Evolutionary conservation across 108 stramenopile genomes (phyloP).

Genomic region (Fistulifera pelliculosa): DNA sequence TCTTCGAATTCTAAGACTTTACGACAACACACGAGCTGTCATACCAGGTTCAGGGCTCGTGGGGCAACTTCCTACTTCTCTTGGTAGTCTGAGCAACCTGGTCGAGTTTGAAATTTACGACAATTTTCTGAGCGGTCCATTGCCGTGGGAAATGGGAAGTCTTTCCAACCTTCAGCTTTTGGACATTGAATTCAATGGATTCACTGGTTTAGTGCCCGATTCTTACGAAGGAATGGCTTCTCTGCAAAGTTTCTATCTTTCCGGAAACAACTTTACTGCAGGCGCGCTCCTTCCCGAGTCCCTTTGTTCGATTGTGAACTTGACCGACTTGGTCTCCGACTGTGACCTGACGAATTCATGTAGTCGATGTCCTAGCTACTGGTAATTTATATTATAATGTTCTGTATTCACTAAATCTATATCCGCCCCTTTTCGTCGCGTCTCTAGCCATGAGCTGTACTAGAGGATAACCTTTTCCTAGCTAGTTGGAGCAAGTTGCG

Average conservation of each 20-base stretch:
- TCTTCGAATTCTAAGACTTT: slow-evolving; percentile 5
- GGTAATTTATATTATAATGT: too few relatives aligned
- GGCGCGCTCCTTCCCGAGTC: not conserved
- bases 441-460: too few relatives aligned
- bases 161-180: not conserved
- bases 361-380: too few relatives aligned
- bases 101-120: slow-evolving; percentile 15
- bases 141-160: slow-evolving; percentile 7
- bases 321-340: too few relatives aligned
- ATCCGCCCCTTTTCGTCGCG: too few relatives aligned
- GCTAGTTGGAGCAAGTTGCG: too few relatives aligned
- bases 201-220: slow-evolving; percentile 5
- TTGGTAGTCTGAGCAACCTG: slow-evolving; percentile 26
- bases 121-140: slow-evolving; percentile 5
- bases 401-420: too few relatives aligned
- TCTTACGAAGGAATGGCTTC: not conserved
- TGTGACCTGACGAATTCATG: too few relatives aligned
- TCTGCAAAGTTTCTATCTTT: slow-evolving; percentile 4
- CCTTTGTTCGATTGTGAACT: not conserved
- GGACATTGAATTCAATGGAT: slow-evolving; percentile 1
- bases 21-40: slow-evolving; percentile 9
- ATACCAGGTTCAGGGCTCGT: slow-evolving; percentile 2
- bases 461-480: too few relatives aligned
- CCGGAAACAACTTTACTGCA: slow-evolving; percentile 1
- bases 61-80: slow-evolving; percentile 26